Percentiles rank a stretch among this genome's conserved stretches.
Evolutionary conservation across 1,139 yeast genomes (phyloP).

Genomic region (Nematodospora anomalae): DNA sequence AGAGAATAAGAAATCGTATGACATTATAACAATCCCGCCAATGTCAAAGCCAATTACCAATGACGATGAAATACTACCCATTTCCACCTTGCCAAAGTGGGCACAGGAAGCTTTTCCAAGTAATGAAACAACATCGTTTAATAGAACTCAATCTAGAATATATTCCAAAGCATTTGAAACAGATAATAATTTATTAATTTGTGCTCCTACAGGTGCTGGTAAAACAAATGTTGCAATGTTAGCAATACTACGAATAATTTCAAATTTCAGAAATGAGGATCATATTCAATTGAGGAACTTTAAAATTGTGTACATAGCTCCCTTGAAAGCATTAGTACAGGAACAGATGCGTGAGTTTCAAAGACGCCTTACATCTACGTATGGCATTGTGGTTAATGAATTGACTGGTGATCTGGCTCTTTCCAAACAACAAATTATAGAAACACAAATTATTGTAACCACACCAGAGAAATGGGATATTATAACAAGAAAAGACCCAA

Average conservation of each 20-base stretch:
- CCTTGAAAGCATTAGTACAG: conserved; percentile 90
- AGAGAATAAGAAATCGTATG: conserved; percentile 71
- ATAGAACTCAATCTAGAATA: conserved; percentile 81
- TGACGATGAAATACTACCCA: conserved; percentile 51
- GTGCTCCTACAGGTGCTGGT: conserved; percentile 99
- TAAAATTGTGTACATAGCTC: conserved; percentile 89
- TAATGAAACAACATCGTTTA: conserved; percentile 64
- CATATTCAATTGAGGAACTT: conserved; percentile 58
- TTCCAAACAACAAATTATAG: conserved; percentile 72
- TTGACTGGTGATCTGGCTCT: conserved; percentile 88
- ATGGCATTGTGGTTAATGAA: conserved; percentile 77
- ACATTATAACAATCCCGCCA: conserved; percentile 81
- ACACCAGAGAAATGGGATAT: conserved; percentile 99
- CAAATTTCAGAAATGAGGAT: conserved; percentile 48
- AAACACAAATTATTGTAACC: conserved; percentile 83
- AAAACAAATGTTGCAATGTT: conserved; percentile 94
- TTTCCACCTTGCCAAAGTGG: conserved; percentile 76
- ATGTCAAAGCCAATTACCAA: conserved; percentile 54
- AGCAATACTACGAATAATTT: conserved; percentile 63
- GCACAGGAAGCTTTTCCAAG: conserved; percentile 74
- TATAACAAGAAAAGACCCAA: conserved; percentile 71
- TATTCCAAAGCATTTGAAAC: conserved; percentile 72
- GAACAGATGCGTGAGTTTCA: conserved; percentile 90
- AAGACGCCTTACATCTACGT: conserved; percentile 58
- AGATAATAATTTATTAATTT: conserved; percentile 73